phyloP scores from a whole-genome alignment of 345 rosid genomes.

The Anastatica hierochuntica region DNA sequence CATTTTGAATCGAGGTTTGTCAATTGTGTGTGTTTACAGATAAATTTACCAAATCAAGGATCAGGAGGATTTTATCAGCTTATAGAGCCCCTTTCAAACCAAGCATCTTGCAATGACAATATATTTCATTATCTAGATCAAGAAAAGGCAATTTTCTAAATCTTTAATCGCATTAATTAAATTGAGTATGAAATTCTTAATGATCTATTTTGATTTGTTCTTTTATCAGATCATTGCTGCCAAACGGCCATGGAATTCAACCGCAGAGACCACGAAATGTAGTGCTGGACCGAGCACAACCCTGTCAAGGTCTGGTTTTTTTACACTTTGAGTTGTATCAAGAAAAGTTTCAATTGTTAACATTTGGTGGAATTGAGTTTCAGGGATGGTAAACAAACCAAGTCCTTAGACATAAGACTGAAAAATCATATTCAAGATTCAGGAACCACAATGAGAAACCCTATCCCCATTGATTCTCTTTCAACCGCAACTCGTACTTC shows the following conservation, averaged over 20 bases:
- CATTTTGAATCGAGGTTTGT: too few species aligned
- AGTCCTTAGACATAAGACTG: constrained; percentile 18
- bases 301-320: constrained; percentile 31
- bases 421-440: constrained; percentile 16
- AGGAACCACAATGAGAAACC: constrained; percentile 25
- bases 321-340: too few species aligned
- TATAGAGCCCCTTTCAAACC: constrained; percentile 67
- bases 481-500: constrained; percentile 11
- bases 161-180: not conserved
- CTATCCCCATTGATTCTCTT: constrained; percentile 28
- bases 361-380: not conserved
- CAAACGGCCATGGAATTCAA: constrained; percentile 36
- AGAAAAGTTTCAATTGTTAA: not conserved
- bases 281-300: constrained; percentile 21
- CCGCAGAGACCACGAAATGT: constrained; percentile 20
- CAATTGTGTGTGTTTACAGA: constrained; percentile 23
- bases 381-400: constrained; percentile 29
- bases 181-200: not conserved
- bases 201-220: not conserved
- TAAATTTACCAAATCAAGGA: constrained; percentile 25
- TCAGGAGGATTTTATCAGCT: constrained; percentile 29
- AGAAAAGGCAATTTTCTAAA: constrained; percentile 31
- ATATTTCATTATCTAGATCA: constrained; percentile 26
- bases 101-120: constrained; percentile 24
- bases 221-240: constrained; percentile 27